Percentiles rank a stretch among this genome's conserved stretches.
Evolutionary conservation across 768 basidiomycete species (phyloP).

Genomic region (Sarcodon aspratus): DNA sequence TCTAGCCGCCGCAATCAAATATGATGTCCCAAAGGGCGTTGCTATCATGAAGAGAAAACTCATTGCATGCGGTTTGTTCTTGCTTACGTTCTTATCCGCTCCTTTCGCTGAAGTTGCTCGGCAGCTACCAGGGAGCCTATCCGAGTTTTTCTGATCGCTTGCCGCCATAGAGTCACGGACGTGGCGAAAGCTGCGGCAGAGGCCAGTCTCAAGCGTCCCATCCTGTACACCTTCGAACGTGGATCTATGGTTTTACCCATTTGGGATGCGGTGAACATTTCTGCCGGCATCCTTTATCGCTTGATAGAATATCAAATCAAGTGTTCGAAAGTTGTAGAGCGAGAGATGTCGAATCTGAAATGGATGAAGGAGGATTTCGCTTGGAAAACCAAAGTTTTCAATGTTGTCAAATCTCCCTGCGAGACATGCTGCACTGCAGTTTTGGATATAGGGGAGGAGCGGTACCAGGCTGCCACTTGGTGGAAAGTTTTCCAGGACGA

Average conservation of each 20-base stretch:
- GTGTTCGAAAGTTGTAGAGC: not conserved
- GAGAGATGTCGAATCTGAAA: not conserved
- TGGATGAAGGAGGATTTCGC: slow-evolving; percentile 1
- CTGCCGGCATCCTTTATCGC: not conserved
- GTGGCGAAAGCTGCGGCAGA: slow-evolving; percentile 5
- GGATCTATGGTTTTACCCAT: not conserved
- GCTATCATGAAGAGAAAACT: not conserved
- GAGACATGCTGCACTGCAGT: not conserved
- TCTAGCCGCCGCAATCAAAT: slow-evolving; percentile 5
- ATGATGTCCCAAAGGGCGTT: not conserved
- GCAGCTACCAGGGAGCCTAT: not conserved
- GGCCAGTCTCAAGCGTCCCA: slow-evolving; percentile 1
- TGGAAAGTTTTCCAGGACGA: not conserved
- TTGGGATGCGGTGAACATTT: not conserved
- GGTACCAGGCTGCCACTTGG: not conserved
- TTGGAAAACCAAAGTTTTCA: not conserved
- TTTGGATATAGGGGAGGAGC: not conserved
- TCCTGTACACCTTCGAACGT: not conserved
- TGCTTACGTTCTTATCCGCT: no score
- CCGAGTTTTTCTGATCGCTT: slow-evolving; percentile 1
- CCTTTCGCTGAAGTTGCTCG: no score
- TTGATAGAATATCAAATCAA: slow-evolving; percentile 2
- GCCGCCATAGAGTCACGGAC: not conserved
- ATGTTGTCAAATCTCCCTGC: not conserved
- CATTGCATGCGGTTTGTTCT: not conserved